These are phyloP conservation scores for Chalaropsis ovoidea DNA, from an alignment of 2,329 filamentous ascomycete species.

Conservation along the genomic window DNA sequence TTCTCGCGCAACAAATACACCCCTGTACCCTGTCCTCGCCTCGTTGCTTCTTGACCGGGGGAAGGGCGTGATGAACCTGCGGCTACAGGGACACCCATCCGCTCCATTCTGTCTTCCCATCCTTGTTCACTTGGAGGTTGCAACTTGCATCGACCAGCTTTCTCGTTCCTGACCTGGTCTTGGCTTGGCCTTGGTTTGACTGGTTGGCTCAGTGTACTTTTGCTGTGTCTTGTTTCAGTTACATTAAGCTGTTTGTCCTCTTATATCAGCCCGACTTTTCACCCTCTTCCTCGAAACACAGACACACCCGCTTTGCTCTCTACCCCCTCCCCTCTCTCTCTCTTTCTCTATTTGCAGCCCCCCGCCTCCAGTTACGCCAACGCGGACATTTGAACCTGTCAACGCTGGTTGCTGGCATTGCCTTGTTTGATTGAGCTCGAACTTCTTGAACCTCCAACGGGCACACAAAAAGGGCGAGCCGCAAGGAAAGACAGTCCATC, in stretches of 20 bases:
- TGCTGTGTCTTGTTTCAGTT: conserved; percentile 10
- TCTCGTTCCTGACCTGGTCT: conserved; percentile 15
- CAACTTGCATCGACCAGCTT: conserved; percentile 10
- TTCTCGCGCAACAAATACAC: neutral
- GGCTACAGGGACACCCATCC: conserved; percentile 7
- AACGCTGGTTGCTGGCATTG: neutral
- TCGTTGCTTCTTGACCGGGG: too few species aligned
- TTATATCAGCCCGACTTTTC: neutral
- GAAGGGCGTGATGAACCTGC: neutral
- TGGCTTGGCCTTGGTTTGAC: neutral
- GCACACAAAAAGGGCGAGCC: neutral
- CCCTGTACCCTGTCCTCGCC: neutral
- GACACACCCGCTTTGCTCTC: neutral
- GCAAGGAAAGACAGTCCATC: neutral
- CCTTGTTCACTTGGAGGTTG: conserved; percentile 3
- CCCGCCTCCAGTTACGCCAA: neutral
- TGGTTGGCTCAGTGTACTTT: neutral
- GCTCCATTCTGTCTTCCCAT: neutral
- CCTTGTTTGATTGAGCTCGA: conserved; percentile 2
- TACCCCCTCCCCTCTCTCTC: neutral
- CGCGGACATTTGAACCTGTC: neutral
- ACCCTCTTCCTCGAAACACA: neutral
- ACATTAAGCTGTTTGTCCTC: conserved; percentile 4
- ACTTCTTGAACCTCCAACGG: neutral
- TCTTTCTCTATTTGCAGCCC: neutral